Evolutionary conservation across 2,329 filamentous ascomycete genomes (phyloP).

Genomic region (Xylaria sp.): DNA sequence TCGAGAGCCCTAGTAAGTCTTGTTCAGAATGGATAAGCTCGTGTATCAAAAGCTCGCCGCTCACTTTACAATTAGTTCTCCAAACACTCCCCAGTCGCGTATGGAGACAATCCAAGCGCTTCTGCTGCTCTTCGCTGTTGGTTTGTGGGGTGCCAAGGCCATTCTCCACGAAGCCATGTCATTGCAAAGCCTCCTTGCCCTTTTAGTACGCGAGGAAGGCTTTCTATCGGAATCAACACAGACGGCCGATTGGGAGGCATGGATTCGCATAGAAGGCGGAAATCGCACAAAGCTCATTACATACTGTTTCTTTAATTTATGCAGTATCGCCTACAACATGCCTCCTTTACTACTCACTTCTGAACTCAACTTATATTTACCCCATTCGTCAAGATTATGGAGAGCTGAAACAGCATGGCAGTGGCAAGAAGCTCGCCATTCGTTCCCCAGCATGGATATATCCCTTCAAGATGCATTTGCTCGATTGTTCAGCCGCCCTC

Average conservation of each 20-base stretch:
- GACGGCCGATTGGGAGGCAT: constrained; percentile 67
- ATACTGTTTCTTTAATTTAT: constrained; percentile 72
- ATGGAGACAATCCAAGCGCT: constrained; percentile 75
- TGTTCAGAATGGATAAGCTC: background rate
- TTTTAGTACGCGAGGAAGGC: constrained; percentile 69
- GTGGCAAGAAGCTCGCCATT: constrained; percentile 68
- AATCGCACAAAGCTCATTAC: constrained; percentile 70
- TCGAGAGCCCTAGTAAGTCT: constrained; percentile 67
- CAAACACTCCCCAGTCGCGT: constrained; percentile 68
- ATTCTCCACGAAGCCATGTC: constrained; percentile 70
- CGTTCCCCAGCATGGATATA: constrained; percentile 62
- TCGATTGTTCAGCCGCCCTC: constrained; percentile 63
- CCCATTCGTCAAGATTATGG: constrained; percentile 67
- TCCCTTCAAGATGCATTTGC: constrained; percentile 68
- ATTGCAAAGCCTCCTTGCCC: constrained; percentile 67
- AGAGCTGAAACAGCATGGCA: constrained; percentile 67
- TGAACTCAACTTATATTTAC: constrained; percentile 66
- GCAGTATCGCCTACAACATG: constrained; percentile 71
- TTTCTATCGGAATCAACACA: constrained; percentile 61
- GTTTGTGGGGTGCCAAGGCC: constrained; percentile 70
- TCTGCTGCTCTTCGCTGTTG: constrained; percentile 68
- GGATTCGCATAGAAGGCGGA: constrained; percentile 67
- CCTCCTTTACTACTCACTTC: constrained; percentile 68
- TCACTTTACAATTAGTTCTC: constrained; percentile 53
- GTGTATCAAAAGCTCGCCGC: background rate